Base-by-base conservation (phyloP, 139 green algal genomes). In the Chlorella sp. region DNA sequence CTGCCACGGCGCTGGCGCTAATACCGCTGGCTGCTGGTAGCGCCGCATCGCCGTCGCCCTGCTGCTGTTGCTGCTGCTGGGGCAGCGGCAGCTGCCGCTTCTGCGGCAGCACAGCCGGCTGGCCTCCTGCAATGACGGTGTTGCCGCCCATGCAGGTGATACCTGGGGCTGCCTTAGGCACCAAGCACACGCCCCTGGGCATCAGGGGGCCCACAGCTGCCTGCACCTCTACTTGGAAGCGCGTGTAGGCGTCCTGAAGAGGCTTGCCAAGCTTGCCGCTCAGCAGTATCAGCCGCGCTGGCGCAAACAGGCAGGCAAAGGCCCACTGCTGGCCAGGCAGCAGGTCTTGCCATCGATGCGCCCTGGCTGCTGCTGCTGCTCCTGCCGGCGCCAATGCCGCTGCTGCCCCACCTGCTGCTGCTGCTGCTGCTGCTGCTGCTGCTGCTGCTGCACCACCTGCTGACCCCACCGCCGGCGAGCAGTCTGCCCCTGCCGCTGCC, bases 291-390 rank as follows among this genome's bases (percentile, higher is more conserved):
- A 82, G 30, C 7, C 41, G 28, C 6, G 40, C 26, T 5, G 73
- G 77, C 0, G 58, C 77, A 19, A 41, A 64, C 19, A 83, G 24
- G 77, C 77, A 74, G 58, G 43, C 77, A 43, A 73, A 43, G 26
- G 77, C 40, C 77, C 77, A 83, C 60, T 83, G 77, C 20, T 62
- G 28, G 14, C 77, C 77, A 19, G 77, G 51, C 44, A 43, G 28
- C 58, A 83, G 77, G 30, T 69, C 24, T 14, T 69, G 56, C 77
- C 77, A 83, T 36, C 36, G 67, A 34, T 46, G 34, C 16, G 1
- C 17, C 36, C 1, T 7, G 36, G 16, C 67, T 16, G 8, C 67
- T 44, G n/a, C 67, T 41, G n/a, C 67, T 26, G 67, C 67, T 32
- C 20, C 62, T 30, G 62, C 60, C 20, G 62, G 28, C 62, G 62